These are phyloP conservation scores for Prunus padus DNA, from an alignment of 306 rosid species.

Conservation along the genomic window DNA sequence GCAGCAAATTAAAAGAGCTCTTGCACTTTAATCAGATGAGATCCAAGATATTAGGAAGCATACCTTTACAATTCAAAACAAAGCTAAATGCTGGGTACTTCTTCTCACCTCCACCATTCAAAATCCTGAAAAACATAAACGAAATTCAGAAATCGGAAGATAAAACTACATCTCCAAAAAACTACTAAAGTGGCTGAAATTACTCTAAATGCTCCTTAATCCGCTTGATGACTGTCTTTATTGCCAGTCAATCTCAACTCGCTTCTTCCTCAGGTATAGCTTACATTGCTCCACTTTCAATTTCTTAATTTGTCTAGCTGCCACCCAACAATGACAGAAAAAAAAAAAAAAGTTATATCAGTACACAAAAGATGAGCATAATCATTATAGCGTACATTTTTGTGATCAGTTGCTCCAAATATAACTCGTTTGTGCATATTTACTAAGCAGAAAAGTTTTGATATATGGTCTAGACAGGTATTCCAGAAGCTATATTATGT, in stretches of 20 bases:
- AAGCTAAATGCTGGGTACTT: constrained; percentile 66
- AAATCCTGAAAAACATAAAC: constrained; percentile 52
- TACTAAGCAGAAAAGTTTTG: too few species aligned
- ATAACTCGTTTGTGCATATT: too few species aligned
- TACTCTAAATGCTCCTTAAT: constrained; percentile 74
- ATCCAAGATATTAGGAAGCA: not conserved
- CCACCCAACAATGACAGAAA: constrained; percentile 22
- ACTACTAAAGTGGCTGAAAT: constrained; percentile 17
- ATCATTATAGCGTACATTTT: too few species aligned
- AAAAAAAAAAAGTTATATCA: not conserved
- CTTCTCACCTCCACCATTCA: constrained; percentile 71
- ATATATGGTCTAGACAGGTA: constrained; percentile 1
- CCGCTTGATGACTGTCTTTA: constrained; percentile 67
- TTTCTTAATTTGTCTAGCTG: constrained; percentile 57
- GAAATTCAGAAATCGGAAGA: constrained; percentile 18
- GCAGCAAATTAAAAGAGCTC: too few species aligned
- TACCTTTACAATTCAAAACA: constrained; percentile 76
- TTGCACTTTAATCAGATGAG: too few species aligned
- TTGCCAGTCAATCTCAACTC: constrained; percentile 79
- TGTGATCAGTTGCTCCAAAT: too few species aligned
- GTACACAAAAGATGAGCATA: too few species aligned
- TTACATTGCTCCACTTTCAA: constrained; percentile 79
- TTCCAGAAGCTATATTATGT: not conserved
- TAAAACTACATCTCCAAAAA: constrained; percentile 4
- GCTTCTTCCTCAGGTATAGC: constrained; percentile 64